phyloP scores from a whole-genome alignment of 2,329 filamentous ascomycete genomes.

The Penicillium sumatraense region DNA sequence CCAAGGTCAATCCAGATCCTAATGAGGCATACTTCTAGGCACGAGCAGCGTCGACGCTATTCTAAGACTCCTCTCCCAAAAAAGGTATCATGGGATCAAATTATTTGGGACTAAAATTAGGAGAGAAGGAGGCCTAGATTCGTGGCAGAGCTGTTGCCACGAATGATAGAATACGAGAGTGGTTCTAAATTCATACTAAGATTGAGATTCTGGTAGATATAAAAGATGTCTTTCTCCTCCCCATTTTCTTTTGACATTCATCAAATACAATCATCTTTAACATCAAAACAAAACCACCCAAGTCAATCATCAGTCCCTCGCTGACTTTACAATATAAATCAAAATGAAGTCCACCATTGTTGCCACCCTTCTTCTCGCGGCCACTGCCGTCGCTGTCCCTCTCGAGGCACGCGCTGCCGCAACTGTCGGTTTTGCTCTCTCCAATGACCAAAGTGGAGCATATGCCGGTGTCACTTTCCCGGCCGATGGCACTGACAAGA shows the following conservation, averaged over 20 bases:
- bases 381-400: not conserved
- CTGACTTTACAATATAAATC: too few species aligned
- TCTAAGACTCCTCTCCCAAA: not conserved
- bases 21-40: not conserved
- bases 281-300: not conserved
- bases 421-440: constrained; percentile 8
- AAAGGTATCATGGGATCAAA: not conserved
- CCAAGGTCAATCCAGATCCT: not conserved
- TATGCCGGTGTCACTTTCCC: constrained; percentile 7
- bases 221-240: not conserved
- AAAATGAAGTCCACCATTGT: constrained; percentile 1
- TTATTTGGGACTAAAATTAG: not conserved
- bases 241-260: not conserved
- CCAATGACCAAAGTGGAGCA: constrained; percentile 17
- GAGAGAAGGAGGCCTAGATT: not conserved
- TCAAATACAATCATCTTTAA: not conserved
- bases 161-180: not conserved
- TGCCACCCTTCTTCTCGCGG: not conserved
- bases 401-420: not conserved
- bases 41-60: not conserved
- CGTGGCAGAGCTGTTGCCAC: not conserved
- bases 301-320: not conserved
- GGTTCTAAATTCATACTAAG: not conserved
- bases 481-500: constrained; percentile 10
- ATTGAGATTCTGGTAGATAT: not conserved